A percentile compares a stretch with the other conserved stretches of the same genome.
phyloP scores from a whole-genome alignment of 257 asterid species.

The Ehretia macrophylla region DNA sequence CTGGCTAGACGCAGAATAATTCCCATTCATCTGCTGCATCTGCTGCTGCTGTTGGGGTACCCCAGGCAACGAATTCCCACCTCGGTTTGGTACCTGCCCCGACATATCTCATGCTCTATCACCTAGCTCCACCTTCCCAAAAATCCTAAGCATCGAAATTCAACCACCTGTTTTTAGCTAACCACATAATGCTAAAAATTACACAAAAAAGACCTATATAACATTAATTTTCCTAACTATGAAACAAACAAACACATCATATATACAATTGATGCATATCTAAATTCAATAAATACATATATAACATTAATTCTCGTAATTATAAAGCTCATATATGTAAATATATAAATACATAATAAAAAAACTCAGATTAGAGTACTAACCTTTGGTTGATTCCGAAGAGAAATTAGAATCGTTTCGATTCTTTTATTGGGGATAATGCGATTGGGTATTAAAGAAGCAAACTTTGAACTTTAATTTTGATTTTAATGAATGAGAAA shows the following conservation, averaged over 20 bases:
- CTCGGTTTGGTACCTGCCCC: not conserved
- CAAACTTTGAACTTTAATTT: not conserved
- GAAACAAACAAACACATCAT: too few relatives aligned
- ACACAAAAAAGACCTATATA: not conserved
- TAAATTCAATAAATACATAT: not conserved
- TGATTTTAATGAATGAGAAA: not conserved
- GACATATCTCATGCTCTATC: not conserved
- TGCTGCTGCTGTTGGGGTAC: not conserved
- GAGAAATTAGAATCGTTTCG: not conserved
- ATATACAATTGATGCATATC: too few relatives aligned
- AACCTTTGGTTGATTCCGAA: not conserved
- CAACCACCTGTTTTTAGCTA: not conserved
- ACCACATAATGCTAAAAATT: too few relatives aligned
- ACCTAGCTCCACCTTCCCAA: not conserved
- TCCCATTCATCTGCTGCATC: not conserved
- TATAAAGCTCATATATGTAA: too few relatives aligned
- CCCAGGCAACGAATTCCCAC: not conserved
- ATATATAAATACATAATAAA: not conserved
- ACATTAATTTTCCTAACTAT: too few relatives aligned
- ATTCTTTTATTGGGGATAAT: not conserved
- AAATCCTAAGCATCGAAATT: not conserved
- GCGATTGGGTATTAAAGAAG: not conserved
- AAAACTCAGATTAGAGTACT: not conserved
- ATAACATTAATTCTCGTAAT: not conserved
- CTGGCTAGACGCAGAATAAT: conserved; percentile 38